Evolutionary conservation across 805 yeast genomes (phyloP).

Genomic region (Grigorovia yakushimaensis): DNA sequence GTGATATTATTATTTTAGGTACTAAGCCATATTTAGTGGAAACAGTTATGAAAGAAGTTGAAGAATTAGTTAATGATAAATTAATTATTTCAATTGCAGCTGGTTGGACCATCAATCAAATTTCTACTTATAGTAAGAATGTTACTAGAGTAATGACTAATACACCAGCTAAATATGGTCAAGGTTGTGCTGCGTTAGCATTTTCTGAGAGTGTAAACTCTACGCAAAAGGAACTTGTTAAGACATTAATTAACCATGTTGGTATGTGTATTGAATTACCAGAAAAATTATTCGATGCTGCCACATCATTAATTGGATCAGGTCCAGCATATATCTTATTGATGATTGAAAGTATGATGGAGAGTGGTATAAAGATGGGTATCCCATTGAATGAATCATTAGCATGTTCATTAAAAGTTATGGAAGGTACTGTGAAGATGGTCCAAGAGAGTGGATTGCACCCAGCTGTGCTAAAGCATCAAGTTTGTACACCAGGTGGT

Average conservation of each 20-base stretch:
- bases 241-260: constrained; percentile 45
- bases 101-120: constrained; percentile 78
- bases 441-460: constrained; percentile 71
- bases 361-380: constrained; percentile 93
- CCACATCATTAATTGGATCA: constrained; percentile 89
- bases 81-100: constrained; percentile 78
- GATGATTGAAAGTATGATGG: constrained; percentile 85
- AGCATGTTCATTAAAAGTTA: constrained; percentile 83
- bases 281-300: constrained; percentile 93
- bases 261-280: constrained; percentile 58
- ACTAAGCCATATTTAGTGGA: constrained; percentile 81
- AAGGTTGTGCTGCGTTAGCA: constrained; percentile 90
- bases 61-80: constrained; percentile 38
- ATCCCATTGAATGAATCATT: constrained; percentile 75
- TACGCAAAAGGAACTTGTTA: constrained; percentile 30
- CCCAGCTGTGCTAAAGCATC: constrained; percentile 79
- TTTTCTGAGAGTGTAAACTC: constrained; percentile 44
- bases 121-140: constrained; percentile 39
- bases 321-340: constrained; percentile 92
- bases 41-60: constrained; percentile 45
- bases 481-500: constrained; percentile 96
- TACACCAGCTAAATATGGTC: constrained; percentile 88
- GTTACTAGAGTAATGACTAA: constrained; percentile 96
- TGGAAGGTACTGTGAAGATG: constrained; percentile 92
- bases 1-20: constrained; percentile 71